phyloP scores from a whole-genome alignment of 495 filamentous ascomycete genomes.

The Durotheca rogersii region DNA sequence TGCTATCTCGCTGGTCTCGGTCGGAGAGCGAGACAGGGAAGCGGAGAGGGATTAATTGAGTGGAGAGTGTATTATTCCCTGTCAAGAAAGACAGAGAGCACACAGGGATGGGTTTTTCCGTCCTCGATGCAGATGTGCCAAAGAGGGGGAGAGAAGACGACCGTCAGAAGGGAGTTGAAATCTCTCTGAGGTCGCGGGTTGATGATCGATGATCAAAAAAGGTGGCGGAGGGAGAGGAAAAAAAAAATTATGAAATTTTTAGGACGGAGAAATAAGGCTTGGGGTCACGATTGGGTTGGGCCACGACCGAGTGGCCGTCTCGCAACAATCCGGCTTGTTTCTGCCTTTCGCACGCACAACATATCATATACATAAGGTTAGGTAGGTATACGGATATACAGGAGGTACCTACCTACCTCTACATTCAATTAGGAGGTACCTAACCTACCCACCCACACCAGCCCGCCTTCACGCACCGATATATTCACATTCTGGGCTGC shows the following conservation, averaged over 20 bases:
- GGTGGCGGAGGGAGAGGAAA: constrained; percentile 32
- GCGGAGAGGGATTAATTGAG: constrained; percentile 38
- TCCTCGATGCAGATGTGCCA: constrained; percentile 30
- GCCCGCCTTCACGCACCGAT: no score
- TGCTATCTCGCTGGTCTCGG: no score
- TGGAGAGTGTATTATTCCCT: constrained; percentile 40
- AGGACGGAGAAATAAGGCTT: constrained; percentile 29
- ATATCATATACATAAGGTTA: no score
- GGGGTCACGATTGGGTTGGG: constrained; percentile 28
- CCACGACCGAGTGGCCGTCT: background rate
- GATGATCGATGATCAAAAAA: constrained; percentile 32
- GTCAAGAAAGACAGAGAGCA: constrained; percentile 38
- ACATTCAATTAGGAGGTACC: no score
- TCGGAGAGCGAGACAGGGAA: no score
- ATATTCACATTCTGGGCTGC: no score
- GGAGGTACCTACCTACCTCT: background rate
- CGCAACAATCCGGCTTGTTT: no score
- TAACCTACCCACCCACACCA: no score
- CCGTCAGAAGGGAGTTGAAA: constrained; percentile 27
- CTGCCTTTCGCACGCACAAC: background rate
- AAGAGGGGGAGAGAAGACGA: constrained; percentile 36
- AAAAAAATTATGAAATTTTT: constrained; percentile 41
- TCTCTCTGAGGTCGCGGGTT: constrained; percentile 40
- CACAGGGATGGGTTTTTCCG: constrained; percentile 30
- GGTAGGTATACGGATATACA: background rate